Conservation (phyloP, 352 stramenopile species). For the Pythium utonaiense region DNA sequence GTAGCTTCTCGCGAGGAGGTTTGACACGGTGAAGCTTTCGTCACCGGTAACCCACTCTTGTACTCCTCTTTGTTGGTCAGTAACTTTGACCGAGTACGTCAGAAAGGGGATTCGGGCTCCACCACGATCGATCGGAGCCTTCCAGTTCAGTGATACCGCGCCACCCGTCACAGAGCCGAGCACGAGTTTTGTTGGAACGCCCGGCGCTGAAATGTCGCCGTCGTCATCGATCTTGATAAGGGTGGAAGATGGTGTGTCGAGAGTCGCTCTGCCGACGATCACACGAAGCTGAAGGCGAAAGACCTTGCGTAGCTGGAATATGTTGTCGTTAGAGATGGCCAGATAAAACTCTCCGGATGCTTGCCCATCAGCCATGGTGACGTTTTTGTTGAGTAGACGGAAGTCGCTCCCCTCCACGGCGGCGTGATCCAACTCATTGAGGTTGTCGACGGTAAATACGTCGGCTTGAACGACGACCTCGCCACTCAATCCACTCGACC, state of each 20-base stretch:
- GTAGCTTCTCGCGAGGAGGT: constrained; percentile 26
- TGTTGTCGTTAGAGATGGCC: constrained; percentile 39
- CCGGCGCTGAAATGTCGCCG: constrained; percentile 41
- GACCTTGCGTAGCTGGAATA: constrained; percentile 40
- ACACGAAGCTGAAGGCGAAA: constrained; percentile 32
- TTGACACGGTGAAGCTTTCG: constrained; percentile 18
- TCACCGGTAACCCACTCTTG: constrained; percentile 20
- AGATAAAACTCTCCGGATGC: constrained; percentile 13
- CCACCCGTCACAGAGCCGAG: constrained; percentile 27
- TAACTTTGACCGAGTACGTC: constrained; percentile 27
- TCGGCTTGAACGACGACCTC: constrained; percentile 19
- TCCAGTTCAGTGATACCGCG: constrained; percentile 30
- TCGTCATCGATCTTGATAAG: constrained; percentile 51
- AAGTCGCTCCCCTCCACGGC: constrained; percentile 42
- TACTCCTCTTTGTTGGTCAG: constrained; percentile 10
- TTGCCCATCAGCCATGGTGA: constrained; percentile 29
- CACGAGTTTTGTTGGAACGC: constrained; percentile 19
- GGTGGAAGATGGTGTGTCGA: constrained; percentile 15
- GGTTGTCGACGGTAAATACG: no score
- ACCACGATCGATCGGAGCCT: constrained; percentile 28
- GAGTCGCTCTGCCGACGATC: constrained; percentile 20
- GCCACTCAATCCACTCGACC: constrained; percentile 31
- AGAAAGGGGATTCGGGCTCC: constrained; percentile 28
- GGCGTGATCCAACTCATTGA: no score
- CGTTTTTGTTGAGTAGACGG: constrained; percentile 9